Percentiles rank a stretch among this genome's conserved stretches.
phyloP scores from a whole-genome alignment of 2,329 filamentous ascomycete genomes.

The Emergomyces orientalis region DNA sequence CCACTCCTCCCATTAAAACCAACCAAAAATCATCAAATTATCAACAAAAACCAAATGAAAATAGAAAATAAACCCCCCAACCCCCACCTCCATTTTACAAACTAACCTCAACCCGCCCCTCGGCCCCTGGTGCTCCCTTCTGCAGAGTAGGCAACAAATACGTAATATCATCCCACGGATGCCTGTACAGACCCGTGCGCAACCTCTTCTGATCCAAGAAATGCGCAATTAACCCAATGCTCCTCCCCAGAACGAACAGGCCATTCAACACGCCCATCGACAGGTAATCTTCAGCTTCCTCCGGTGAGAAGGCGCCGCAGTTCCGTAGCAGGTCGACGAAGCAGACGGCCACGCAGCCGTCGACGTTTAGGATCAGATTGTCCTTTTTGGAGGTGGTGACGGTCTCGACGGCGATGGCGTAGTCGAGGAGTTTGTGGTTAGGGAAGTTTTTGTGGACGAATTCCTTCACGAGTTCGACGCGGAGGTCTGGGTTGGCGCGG shows the following conservation, averaged over 20 bases:
- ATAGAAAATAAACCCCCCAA: not conserved
- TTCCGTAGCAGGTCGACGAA: conserved; percentile 97
- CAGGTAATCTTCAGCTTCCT: conserved; percentile 98
- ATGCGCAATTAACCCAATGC: conserved; percentile 98
- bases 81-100: conserved; percentile 42
- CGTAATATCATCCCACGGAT: conserved; percentile 98
- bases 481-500: conserved; percentile 98
- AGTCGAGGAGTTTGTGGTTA: conserved; percentile 95
- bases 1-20: not conserved
- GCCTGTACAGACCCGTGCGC: conserved; percentile 94
- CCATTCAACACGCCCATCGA: conserved; percentile 99
- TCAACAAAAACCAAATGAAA: not conserved
- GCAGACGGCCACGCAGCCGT: conserved; percentile 96
- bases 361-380: conserved; percentile 98
- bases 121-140: conserved; percentile 60
- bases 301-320: conserved; percentile 89
- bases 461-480: conserved; percentile 98
- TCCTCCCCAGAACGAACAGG: conserved; percentile 94
- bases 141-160: conserved; percentile 78
- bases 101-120: conserved; percentile 84
- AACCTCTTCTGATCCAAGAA: conserved; percentile 99
- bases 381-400: conserved; percentile 99
- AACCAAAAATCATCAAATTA: not conserved
- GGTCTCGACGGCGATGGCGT: conserved; percentile 92
- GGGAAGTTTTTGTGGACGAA: conserved; percentile 97